phyloP scores from a whole-genome alignment of 75 land plant genomes.

The Sequoiadendron giganteum region DNA sequence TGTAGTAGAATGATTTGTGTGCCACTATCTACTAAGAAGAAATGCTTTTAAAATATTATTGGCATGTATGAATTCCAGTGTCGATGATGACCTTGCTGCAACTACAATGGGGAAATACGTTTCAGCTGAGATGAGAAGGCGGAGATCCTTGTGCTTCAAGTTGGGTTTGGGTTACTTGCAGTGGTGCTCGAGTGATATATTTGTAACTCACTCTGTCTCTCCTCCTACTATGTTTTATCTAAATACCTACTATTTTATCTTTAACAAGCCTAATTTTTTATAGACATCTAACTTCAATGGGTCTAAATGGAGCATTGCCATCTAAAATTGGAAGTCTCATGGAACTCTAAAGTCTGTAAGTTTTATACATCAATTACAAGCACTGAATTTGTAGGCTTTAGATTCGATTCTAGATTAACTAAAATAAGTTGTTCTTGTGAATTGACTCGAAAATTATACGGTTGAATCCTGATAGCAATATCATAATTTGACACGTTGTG shows the following conservation, averaged over 20 bases:
- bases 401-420: neutral
- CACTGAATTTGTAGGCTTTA: neutral
- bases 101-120: neutral
- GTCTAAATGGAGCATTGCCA: conserved; percentile 38
- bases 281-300: too few relatives aligned
- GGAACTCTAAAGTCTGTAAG: conserved; percentile 7
- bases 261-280: too few relatives aligned
- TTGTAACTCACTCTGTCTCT: conserved; percentile 15
- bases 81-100: neutral
- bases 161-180: conserved; percentile 61
- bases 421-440: neutral
- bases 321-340: conserved; percentile 44
- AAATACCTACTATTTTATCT: too few relatives aligned
- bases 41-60: neutral
- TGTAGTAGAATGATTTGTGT: neutral
- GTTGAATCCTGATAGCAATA: too few relatives aligned
- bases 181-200: conserved; percentile 36
- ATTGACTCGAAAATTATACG: too few relatives aligned
- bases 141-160: neutral
- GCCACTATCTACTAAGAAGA: too few relatives aligned
- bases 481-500: too few relatives aligned
- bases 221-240: conserved; percentile 19
- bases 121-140: conserved; percentile 31
- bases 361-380: neutral
- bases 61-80: neutral